phyloP scores from a whole-genome alignment of 2,329 filamentous ascomycete species.

The Penicillium sp. region DNA sequence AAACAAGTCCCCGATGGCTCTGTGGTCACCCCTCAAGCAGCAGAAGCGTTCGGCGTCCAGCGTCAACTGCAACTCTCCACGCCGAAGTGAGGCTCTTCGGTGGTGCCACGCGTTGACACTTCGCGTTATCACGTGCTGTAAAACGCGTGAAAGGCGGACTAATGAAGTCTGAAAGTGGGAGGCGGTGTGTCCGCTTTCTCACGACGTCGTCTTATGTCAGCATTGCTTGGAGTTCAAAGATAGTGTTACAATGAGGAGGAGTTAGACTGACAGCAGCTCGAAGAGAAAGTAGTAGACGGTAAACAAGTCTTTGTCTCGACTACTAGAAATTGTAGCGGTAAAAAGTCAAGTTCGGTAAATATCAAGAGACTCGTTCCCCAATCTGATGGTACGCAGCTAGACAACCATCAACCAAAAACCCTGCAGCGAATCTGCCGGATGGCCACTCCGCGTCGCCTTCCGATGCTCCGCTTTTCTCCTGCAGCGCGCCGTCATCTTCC shows the following conservation, averaged over 20 bases:
- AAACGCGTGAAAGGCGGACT: conserved; percentile 1
- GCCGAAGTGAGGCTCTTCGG: background rate
- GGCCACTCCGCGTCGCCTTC: conserved; percentile 20
- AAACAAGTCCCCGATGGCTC: background rate
- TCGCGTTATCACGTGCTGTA: conserved; percentile 28
- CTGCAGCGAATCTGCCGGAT: conserved; percentile 9
- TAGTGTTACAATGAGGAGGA: no score
- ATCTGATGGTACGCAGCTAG: background rate
- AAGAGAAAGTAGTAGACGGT: no score
- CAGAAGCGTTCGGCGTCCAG: background rate
- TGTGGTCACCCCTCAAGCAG: background rate
- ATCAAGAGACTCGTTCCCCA: no score
- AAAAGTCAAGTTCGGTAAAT: no score
- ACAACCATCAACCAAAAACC: background rate
- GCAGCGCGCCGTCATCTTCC: conserved; percentile 9
- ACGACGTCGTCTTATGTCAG: background rate
- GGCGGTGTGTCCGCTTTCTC: background rate
- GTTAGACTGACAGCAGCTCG: no score
- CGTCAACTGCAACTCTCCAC: background rate
- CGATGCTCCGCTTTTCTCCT: conserved; percentile 8
- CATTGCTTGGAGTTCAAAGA: background rate
- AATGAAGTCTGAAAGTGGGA: background rate
- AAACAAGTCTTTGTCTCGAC: no score
- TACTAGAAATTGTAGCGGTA: no score
- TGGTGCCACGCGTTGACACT: conserved; percentile 10